A percentile compares a stretch with the other conserved stretches of the same genome.
Evolutionary conservation across 176 grass and related monocot genomes (phyloP).

Genomic region (bread wheat (Triticum aestivum)): IWGSC_CS_RefSeq_v2.1 NC_057800.1:20027553-20028052

Average conservation of each 20-base stretch:
- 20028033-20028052: background rate
- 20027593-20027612: background rate
- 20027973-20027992: background rate
- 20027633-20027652: background rate
- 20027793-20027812: constrained; percentile 8
- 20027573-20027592: too few species aligned
- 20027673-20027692: background rate
- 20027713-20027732: background rate
- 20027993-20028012: background rate
- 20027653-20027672: background rate
- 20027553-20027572: too few species aligned
- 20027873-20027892: background rate
- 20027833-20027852: background rate
- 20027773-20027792: constrained; percentile 5
- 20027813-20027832: constrained; percentile 34
- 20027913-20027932: constrained; percentile 27
- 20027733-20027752: background rate
- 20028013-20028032: constrained; percentile 10
- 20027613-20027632: background rate
- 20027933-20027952: constrained; percentile 20
- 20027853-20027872: fast-evolving
- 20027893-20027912: background rate
- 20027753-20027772: constrained; percentile 38
- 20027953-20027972: background rate
- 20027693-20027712: background rate